phyloP scores from a whole-genome alignment of 2,329 filamentous ascomycete genomes.

The Phoma sp. region DNA sequence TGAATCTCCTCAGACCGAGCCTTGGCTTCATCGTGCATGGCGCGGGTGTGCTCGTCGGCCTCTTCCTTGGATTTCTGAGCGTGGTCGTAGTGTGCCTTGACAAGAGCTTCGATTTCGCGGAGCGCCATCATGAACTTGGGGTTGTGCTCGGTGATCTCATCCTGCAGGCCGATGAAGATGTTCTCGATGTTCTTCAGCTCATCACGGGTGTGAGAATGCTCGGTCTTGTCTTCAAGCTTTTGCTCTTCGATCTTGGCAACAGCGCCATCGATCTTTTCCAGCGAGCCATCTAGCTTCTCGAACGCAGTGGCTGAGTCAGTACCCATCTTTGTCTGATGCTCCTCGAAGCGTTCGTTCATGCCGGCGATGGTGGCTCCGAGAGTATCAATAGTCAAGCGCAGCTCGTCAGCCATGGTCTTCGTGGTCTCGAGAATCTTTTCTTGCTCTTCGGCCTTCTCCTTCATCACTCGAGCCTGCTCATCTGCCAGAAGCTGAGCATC shows the following conservation, averaged over 20 bases:
- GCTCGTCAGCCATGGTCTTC: constrained; percentile 83
- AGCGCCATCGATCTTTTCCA: constrained; percentile 81
- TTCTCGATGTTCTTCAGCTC: constrained; percentile 78
- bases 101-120: constrained; percentile 82
- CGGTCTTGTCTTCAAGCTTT: constrained; percentile 74
- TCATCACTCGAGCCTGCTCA: constrained; percentile 74
- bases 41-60: constrained; percentile 52
- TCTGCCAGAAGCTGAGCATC: constrained; percentile 79
- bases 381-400: constrained; percentile 85
- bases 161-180: constrained; percentile 78
- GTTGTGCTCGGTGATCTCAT: constrained; percentile 80
- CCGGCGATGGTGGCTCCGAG: constrained; percentile 69
- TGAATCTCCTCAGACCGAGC: constrained; percentile 53
- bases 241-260: constrained; percentile 77
- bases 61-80: constrained; percentile 67
- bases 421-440: constrained; percentile 77
- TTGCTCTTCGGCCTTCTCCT: constrained; percentile 75
- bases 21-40: constrained; percentile 54
- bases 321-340: constrained; percentile 85
- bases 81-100: constrained; percentile 88
- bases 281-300: constrained; percentile 66
- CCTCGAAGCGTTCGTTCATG: constrained; percentile 70
- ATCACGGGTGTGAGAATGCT: constrained; percentile 83
- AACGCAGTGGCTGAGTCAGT: constrained; percentile 89
- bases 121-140: constrained; percentile 88